Base-by-base conservation (phyloP, 1,284 basidiomycete species). In the Vanrija pseudolonga region DNA sequence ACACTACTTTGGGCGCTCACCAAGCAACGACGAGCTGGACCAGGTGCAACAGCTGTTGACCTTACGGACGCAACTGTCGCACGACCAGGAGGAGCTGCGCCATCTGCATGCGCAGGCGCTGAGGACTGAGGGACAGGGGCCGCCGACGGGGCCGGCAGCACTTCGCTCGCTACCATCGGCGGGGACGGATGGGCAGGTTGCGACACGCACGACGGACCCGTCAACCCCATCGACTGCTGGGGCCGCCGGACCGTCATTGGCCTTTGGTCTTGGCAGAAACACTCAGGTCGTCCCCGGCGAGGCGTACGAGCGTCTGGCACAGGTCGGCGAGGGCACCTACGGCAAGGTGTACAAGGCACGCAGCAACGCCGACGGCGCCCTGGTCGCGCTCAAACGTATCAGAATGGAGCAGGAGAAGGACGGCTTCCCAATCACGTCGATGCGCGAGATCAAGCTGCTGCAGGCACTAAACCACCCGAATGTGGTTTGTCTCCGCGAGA, bases 341-440 rank as follows among this genome's bases (percentile, higher is more conserved):
- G 96, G 96, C 17, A 97, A 99, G 74, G 96, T 99, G 0, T 99
- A 97, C 81, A 99, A 99, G 76, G 96, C 96, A 1, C 83, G 85
- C 49, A 93, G 93, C 62, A 85, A 84, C 12, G 79, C 85, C 37
- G 88, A 84, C 15, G 87, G 85, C 20, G 74, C 82, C 3, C 80
- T 88, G 55, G 93, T 98, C 24, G 96, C 96, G 4, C 79, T 99
- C 56, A 99, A 99, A 79, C 85, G 93, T 57, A 98, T 99, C 72
- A 84, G 94, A 45, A 98, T 98, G 95, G 96, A 99, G 73, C 83
- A 87, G 4, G 97, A 98, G 76, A 87, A 85, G 69, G 97, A 99
- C 71, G 96, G 96, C 0, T 98, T 99, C 75, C 97, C 96, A 17
- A 90, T 99, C 18, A 99, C 96, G 28, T 94, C 96, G 0, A 95